A percentile compares a stretch with the other conserved stretches of the same genome.
These are phyloP conservation scores for Picea sitchensis DNA, from an alignment of 75 land plant species.

Conservation along the genomic window DNA sequence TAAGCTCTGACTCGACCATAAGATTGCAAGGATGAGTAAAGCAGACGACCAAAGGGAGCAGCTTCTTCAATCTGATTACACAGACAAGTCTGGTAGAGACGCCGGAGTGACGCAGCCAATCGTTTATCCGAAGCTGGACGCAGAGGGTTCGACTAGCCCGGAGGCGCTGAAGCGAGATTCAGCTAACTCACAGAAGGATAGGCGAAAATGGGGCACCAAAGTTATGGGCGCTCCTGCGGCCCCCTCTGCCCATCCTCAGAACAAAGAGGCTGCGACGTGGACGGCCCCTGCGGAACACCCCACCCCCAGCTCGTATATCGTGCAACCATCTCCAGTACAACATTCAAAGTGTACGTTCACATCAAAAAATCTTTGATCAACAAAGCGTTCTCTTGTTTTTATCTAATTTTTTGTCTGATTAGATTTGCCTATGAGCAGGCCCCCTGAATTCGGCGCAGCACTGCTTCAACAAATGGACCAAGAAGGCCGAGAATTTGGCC, in stretches of 20 bases:
- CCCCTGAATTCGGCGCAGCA: conserved; percentile 37
- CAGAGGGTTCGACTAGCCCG: neutral
- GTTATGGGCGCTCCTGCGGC: conserved; percentile 49
- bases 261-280: conserved; percentile 44
- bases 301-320: neutral
- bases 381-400: too few species aligned
- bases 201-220: conserved; percentile 36
- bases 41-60: too few species aligned
- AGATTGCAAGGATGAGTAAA: too few species aligned
- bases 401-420: too few species aligned
- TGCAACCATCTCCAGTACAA: too few species aligned
- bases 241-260: conserved; percentile 50
- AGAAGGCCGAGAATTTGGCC: conserved; percentile 36
- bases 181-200: neutral
- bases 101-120: neutral
- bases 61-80: too few species aligned
- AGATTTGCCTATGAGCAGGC: neutral
- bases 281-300: conserved; percentile 12
- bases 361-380: too few species aligned
- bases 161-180: too few species aligned
- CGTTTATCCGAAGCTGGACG: neutral
- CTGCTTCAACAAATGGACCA: conserved; percentile 39
- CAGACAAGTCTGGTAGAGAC: too few species aligned
- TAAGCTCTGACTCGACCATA: too few species aligned
- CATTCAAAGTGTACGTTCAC: too few species aligned